A percentile compares a stretch with the other conserved stretches of the same genome.
Evolutionary conservation across 139 green algal genomes (phyloP).

Genomic region (Tetraselmis chui): DNA sequence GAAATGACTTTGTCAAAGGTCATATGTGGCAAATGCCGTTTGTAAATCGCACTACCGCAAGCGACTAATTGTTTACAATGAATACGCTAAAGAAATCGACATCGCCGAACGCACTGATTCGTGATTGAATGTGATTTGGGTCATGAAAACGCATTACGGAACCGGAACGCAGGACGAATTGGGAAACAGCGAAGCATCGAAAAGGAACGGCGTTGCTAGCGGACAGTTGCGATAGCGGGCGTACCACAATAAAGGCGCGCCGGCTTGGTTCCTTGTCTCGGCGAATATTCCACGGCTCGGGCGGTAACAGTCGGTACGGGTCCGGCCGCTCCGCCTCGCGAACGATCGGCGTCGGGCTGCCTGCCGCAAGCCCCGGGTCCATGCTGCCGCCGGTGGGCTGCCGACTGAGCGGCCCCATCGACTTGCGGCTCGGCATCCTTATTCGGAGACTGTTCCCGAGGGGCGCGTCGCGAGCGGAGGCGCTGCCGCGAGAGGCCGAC

Average conservation of each 20-base stretch:
- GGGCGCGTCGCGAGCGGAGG: neutral
- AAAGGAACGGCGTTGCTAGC: neutral
- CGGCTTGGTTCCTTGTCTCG: neutral
- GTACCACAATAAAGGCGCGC: neutral
- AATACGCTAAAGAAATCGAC: no score
- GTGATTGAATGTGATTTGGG: neutral
- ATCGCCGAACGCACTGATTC: neutral
- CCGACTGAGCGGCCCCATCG: neutral
- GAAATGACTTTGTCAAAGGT: no score
- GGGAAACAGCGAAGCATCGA: no score
- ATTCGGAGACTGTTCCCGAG: neutral
- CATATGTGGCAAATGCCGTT: no score
- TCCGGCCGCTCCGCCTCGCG: neutral
- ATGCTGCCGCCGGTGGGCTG: neutral
- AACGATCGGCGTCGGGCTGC: neutral
- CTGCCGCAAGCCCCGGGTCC: no score
- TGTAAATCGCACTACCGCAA: no score
- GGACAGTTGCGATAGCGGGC: neutral
- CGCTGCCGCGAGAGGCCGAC: no score
- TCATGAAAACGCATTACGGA: no score
- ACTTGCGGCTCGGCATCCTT: neutral
- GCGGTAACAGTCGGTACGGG: neutral
- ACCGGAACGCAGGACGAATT: no score
- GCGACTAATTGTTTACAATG: no score
- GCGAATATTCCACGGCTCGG: neutral